phyloP scores from a whole-genome alignment of 2,329 filamentous ascomycete species.

The Aspergillus fijiensis region DNA sequence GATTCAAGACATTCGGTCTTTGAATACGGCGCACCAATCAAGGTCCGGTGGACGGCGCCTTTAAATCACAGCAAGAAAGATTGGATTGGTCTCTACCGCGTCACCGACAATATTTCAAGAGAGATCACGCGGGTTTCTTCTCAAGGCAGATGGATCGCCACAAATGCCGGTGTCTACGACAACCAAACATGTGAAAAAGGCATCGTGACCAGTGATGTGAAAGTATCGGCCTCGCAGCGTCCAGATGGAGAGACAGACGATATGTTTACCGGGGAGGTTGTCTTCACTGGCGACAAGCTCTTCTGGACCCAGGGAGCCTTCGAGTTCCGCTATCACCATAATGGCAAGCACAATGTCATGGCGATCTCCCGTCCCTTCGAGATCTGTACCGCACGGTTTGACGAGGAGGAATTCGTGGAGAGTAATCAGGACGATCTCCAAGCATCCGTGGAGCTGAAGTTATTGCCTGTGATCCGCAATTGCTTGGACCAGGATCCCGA shows the following conservation, averaged over 20 bases:
- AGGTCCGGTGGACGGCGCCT: slow-evolving; percentile 86
- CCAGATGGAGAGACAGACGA: slow-evolving; percentile 53
- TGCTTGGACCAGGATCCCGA: slow-evolving; percentile 91
- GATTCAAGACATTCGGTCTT: slow-evolving; percentile 74
- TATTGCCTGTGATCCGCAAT: slow-evolving; percentile 82
- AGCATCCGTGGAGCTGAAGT: slow-evolving; percentile 68
- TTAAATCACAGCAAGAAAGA: slow-evolving; percentile 84
- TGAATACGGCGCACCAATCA: slow-evolving; percentile 87
- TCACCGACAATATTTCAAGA: slow-evolving; percentile 86
- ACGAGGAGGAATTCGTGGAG: slow-evolving; percentile 67
- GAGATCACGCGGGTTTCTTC: slow-evolving; percentile 82
- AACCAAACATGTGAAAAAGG: slow-evolving; percentile 71
- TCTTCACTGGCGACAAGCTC: slow-evolving; percentile 87
- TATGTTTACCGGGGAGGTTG: slow-evolving; percentile 73
- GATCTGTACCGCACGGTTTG: slow-evolving; percentile 77
- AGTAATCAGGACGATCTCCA: slow-evolving; percentile 60
- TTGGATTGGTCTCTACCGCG: slow-evolving; percentile 95
- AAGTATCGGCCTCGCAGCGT: slow-evolving; percentile 47
- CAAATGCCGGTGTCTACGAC: slow-evolving; percentile 74
- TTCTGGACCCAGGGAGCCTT: slow-evolving; percentile 98
- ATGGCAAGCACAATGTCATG: slow-evolving; percentile 90
- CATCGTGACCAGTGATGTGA: slow-evolving; percentile 68
- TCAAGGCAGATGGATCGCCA: slow-evolving; percentile 85
- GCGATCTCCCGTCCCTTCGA: slow-evolving; percentile 91
- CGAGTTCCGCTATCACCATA: slow-evolving; percentile 95